phyloP scores from a whole-genome alignment of 495 filamentous ascomycete genomes.

The Cercophora scortea region DNA sequence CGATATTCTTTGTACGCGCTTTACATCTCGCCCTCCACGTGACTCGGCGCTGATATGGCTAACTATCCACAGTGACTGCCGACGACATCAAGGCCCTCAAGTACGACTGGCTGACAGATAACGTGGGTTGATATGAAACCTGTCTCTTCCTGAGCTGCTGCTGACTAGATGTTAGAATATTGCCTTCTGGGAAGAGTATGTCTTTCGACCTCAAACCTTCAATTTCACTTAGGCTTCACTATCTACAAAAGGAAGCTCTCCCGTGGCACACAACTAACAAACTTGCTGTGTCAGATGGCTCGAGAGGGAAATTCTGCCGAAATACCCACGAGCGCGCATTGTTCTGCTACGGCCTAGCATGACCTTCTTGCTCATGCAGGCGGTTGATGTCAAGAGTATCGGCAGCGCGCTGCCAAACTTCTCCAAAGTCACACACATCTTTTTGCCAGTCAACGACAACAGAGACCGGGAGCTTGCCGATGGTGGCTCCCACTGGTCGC shows the following conservation, averaged over 20 bases:
- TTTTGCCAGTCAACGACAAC: slow-evolving; percentile 92
- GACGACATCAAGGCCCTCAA: slow-evolving; percentile 84
- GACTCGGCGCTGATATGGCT: background rate
- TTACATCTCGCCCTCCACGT: background rate
- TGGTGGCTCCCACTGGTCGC: slow-evolving; percentile 90
- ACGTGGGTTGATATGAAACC: slow-evolving; percentile 49
- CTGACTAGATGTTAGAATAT: slow-evolving; percentile 51
- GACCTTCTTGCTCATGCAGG: slow-evolving; percentile 87
- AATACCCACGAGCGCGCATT: slow-evolving; percentile 73
- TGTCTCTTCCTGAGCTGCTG: slow-evolving; percentile 11
- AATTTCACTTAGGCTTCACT: background rate
- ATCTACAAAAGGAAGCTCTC: no score
- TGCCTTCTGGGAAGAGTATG: slow-evolving; percentile 96
- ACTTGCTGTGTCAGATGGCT: slow-evolving; percentile 54
- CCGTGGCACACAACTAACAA: slow-evolving; percentile 1
- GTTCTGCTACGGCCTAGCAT: slow-evolving; percentile 88
- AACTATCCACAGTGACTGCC: slow-evolving; percentile 31
- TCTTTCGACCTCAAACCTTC: slow-evolving; percentile 2
- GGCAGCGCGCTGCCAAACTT: slow-evolving; percentile 73
- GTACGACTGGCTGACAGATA: slow-evolving; percentile 97
- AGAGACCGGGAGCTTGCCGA: slow-evolving; percentile 67
- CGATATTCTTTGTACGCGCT: slow-evolving; percentile 35
- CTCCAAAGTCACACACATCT: slow-evolving; percentile 78
- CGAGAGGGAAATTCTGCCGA: slow-evolving; percentile 74
- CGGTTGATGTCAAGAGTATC: slow-evolving; percentile 66